These are phyloP conservation scores for Fusarium phyllophilum DNA, from an alignment of 2,329 filamentous ascomycete species.

Conservation along the genomic window DNA sequence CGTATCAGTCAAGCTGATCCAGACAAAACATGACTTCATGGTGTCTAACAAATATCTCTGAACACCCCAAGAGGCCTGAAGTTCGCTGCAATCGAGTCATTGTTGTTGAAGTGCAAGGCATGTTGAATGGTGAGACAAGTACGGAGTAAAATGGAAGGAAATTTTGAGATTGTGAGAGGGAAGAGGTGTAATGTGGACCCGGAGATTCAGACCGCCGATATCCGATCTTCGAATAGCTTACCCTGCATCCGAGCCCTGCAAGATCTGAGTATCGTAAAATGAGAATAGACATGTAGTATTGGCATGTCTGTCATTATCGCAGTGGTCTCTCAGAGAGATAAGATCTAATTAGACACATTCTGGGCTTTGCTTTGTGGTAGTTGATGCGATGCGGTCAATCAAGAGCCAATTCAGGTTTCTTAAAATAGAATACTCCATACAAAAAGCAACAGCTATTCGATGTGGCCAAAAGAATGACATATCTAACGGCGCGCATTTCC, in stretches of 20 bases:
- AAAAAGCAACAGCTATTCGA: background rate
- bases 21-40: slow-evolving; percentile 1
- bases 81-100: background rate
- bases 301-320: background rate
- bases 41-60: background rate
- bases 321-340: background rate
- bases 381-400: background rate
- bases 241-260: background rate
- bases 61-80: too few relatives aligned
- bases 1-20: background rate
- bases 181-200: slow-evolving; percentile 12
- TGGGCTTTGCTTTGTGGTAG: background rate
- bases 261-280: background rate
- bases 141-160: background rate
- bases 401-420: background rate
- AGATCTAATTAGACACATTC: background rate
- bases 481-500: background rate
- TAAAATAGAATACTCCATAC: background rate
- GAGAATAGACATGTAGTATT: background rate
- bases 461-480: background rate
- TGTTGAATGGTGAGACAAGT: background rate
- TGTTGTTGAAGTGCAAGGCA: background rate
- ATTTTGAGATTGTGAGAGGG: background rate
- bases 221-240: slow-evolving; percentile 6
- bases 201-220: slow-evolving; percentile 5